phyloP scores from a whole-genome alignment of 1,139 yeast genomes.

The Debaryomyces fabryi region DNA sequence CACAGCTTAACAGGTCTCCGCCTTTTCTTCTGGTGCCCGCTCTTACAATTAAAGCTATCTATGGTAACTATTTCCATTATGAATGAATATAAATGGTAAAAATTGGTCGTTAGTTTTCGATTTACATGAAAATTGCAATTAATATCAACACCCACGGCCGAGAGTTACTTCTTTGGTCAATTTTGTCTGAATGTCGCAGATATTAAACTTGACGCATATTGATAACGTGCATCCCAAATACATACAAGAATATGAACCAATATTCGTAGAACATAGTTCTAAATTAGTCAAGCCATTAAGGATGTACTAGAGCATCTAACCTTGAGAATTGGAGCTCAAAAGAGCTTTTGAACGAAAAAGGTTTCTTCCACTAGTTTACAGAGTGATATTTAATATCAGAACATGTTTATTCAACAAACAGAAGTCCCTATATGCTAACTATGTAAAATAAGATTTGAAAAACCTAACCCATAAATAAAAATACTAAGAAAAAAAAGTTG shows the following conservation, averaged over 20 bases:
- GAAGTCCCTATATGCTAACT: constrained; percentile 27
- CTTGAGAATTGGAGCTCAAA: background rate
- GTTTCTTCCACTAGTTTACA: background rate
- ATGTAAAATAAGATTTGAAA: constrained; percentile 12
- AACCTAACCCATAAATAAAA: constrained; percentile 17
- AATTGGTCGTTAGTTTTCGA: background rate
- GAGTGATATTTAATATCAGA: constrained; percentile 10
- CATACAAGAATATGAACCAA: too few relatives aligned
- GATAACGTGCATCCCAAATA: background rate
- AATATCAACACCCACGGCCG: background rate
- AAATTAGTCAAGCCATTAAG: too few relatives aligned
- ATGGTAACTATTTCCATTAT: background rate
- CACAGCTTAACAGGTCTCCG: background rate
- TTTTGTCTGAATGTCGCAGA: background rate
- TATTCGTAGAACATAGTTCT: too few relatives aligned
- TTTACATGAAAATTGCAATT: background rate
- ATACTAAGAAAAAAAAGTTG: constrained; percentile 17
- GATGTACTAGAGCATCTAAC: too few relatives aligned
- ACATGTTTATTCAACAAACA: constrained; percentile 51
- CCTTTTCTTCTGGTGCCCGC: background rate
- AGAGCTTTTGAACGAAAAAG: background rate
- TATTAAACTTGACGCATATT: background rate
- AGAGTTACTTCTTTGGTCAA: background rate
- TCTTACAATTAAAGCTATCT: background rate
- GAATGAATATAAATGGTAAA: background rate